phyloP scores from a whole-genome alignment of 306 rosid genomes.

The Lathyrus sativus region DNA sequence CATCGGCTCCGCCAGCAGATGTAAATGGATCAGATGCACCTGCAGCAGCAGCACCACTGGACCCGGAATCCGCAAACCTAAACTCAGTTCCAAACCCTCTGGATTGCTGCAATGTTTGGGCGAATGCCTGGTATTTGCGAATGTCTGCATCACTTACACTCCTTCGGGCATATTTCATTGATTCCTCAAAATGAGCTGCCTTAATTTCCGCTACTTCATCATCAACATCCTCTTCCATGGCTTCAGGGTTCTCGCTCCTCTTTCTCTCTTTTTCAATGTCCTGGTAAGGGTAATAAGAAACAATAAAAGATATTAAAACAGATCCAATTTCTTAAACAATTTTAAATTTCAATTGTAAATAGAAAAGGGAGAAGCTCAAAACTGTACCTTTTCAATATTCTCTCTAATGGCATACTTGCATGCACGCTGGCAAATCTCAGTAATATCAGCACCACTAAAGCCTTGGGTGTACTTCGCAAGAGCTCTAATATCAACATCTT shows the following conservation, averaged over 20 bases:
- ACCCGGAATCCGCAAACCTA: slow-evolving; percentile 64
- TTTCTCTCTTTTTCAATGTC: slow-evolving; percentile 92
- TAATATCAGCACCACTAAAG: slow-evolving; percentile 96
- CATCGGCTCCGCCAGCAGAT: slow-evolving; percentile 79
- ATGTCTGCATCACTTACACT: slow-evolving; percentile 97
- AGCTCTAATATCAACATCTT: slow-evolving; percentile 87
- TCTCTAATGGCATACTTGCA: slow-evolving; percentile 97
- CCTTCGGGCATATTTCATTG: slow-evolving; percentile 95
- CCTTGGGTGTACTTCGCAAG: slow-evolving; percentile 99
- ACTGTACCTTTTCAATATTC: slow-evolving; percentile 88
- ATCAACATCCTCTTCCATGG: slow-evolving; percentile 92
- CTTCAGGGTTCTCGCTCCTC: slow-evolving; percentile 86
- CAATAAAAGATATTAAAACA: not conserved
- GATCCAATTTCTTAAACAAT: not conserved
- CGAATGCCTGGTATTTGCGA: slow-evolving; percentile 97
- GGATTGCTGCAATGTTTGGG: slow-evolving; percentile 97
- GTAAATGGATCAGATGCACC: slow-evolving; percentile 78
- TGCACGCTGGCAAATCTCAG: slow-evolving; percentile 95
- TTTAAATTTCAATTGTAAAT: no score
- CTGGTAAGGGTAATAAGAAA: slow-evolving; percentile 42
- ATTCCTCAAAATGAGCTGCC: slow-evolving; percentile 96
- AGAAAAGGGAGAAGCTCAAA: slow-evolving; percentile 13
- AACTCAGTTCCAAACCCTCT: slow-evolving; percentile 94
- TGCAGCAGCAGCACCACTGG: slow-evolving; percentile 40
- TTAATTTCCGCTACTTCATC: slow-evolving; percentile 89